These are phyloP conservation scores for Primulina huaijiensis DNA, from an alignment of 257 asterid genomes.

Conservation along the genomic window DNA sequence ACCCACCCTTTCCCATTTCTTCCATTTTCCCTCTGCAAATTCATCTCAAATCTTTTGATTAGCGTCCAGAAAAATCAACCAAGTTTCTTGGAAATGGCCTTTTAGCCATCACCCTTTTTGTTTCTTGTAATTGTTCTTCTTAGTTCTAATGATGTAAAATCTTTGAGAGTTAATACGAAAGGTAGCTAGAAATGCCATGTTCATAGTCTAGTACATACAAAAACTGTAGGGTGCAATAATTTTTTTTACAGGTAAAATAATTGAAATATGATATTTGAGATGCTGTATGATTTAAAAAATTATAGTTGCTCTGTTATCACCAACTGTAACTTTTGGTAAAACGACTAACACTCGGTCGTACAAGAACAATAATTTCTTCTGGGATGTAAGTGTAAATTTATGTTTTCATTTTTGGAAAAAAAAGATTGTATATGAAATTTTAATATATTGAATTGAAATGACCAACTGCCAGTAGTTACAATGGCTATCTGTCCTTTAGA, in stretches of 20 bases:
- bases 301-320: no score
- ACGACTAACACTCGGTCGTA: no score
- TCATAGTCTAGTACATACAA: constrained; percentile 1
- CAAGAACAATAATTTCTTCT: neutral
- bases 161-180: no score
- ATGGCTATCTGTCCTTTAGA: no score
- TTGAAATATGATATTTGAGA: no score
- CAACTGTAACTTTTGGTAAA: no score
- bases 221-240: no score
- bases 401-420: no score
- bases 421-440: neutral
- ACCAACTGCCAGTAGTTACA: neutral
- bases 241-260: no score
- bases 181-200: neutral
- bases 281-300: no score
- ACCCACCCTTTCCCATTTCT: constrained; percentile 18
- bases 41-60: constrained; percentile 6
- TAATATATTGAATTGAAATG: no score
- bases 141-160: constrained; percentile 13
- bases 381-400: no score
- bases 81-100: constrained; percentile 6
- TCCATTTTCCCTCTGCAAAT: constrained; percentile 15
- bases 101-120: constrained; percentile 22
- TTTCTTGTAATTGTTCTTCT: constrained; percentile 25
- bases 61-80: neutral